Percentiles rank a stretch among this genome's conserved stretches.
Evolutionary conservation across 176 grass and related monocot genomes (phyloP).

Genomic region (Stipa capillata): DNA sequence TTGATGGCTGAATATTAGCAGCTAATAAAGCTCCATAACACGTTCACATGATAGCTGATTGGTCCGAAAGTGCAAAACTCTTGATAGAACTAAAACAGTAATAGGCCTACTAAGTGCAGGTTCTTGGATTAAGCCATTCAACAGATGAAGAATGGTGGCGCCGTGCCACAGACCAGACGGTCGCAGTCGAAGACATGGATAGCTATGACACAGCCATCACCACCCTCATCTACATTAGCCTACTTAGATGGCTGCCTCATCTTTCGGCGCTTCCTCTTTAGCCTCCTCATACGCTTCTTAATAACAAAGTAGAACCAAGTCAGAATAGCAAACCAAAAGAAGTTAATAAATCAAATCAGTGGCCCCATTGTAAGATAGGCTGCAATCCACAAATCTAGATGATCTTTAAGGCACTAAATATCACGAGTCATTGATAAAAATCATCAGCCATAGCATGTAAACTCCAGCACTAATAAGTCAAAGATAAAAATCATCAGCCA

Average conservation of each 20-base stretch:
- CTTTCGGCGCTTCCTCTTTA: slow-evolving; percentile 99
- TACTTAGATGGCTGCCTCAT: slow-evolving; percentile 99
- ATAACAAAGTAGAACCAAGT: too few species aligned
- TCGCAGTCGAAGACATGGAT: background rate
- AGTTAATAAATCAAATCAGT: too few species aligned
- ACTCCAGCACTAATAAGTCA: too few species aligned
- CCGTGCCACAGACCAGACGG: background rate
- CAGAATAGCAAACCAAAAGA: too few species aligned
- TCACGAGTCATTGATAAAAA: too few species aligned
- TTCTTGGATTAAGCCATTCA: slow-evolving; percentile 17
- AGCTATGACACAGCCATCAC: background rate
- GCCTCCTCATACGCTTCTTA: slow-evolving; percentile 99
- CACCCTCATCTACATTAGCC: background rate
- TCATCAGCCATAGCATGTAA: too few species aligned
- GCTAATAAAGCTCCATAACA: slow-evolving; percentile 24
- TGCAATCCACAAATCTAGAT: too few species aligned
- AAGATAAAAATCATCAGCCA: too few species aligned
- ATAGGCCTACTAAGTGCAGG: slow-evolving; percentile 20
- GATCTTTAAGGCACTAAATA: too few species aligned
- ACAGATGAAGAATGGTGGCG: background rate
- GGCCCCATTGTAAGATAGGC: too few species aligned
- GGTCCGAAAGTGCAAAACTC: slow-evolving; percentile 16
- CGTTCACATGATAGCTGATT: slow-evolving; percentile 17
- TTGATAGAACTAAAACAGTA: slow-evolving; percentile 12
- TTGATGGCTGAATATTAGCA: slow-evolving; percentile 11